Percentiles rank a stretch among this genome's conserved stretches.
phyloP scores from a whole-genome alignment of 2,329 filamentous ascomycete species.

The Amauroascus verrucosus region DNA sequence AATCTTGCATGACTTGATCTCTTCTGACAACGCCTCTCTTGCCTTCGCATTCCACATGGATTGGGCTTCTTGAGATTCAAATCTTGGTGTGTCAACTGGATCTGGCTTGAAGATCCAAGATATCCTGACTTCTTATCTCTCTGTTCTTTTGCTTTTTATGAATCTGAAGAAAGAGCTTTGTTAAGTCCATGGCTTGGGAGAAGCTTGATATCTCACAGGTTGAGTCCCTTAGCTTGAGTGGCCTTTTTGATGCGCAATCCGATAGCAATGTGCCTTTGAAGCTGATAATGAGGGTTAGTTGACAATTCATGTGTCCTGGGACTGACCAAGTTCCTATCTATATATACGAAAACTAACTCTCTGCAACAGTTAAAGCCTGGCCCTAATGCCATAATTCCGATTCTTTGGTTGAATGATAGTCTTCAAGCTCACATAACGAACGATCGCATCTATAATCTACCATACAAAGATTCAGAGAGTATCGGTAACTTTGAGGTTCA shows the following conservation, averaged over 20 bases:
- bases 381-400: background rate
- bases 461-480: background rate
- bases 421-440: background rate
- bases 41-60: background rate
- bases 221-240: background rate
- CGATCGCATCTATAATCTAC: background rate
- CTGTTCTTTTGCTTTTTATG: background rate
- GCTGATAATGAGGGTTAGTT: conserved; percentile 3
- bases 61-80: too few species aligned
- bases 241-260: background rate
- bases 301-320: background rate
- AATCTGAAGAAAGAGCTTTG: background rate
- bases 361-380: background rate
- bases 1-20: background rate
- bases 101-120: background rate
- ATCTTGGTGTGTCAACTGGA: background rate
- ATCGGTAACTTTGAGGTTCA: background rate
- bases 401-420: background rate
- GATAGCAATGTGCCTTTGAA: background rate
- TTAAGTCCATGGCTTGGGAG: background rate
- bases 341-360: background rate
- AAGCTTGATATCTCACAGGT: background rate
- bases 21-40: background rate
- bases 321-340: background rate
- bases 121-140: background rate